A percentile compares a stretch with the other conserved stretches of the same genome.
Evolutionary conservation across 2,329 filamentous ascomycete genomes (phyloP).

Genomic region (Alternaria conjuncta): DNA sequence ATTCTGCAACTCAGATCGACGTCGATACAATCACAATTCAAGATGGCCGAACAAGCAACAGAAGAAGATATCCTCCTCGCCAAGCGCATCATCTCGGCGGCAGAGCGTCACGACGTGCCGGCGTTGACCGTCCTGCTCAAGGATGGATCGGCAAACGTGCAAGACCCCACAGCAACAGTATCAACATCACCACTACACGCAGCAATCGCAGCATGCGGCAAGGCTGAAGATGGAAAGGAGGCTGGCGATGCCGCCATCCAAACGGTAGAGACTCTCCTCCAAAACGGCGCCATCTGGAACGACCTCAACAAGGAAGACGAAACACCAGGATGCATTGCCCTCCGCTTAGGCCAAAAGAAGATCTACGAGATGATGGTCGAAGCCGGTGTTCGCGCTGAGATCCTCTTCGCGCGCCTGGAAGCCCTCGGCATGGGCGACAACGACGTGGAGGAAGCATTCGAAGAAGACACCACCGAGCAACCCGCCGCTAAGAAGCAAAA

Average conservation of each 20-base stretch:
- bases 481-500: slow-evolving; percentile 46
- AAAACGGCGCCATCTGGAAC: slow-evolving; percentile 50
- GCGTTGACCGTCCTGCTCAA: slow-evolving; percentile 45
- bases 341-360: slow-evolving; percentile 40
- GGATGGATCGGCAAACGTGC: slow-evolving; percentile 46
- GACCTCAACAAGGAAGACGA: slow-evolving; percentile 48
- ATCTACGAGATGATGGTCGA: slow-evolving; percentile 48
- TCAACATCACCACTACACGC: slow-evolving; percentile 47
- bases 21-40: slow-evolving; percentile 12
- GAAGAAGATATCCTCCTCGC: slow-evolving; percentile 47
- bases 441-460: slow-evolving; percentile 27
- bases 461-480: slow-evolving; percentile 31
- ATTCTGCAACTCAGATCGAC: slow-evolving; percentile 3
- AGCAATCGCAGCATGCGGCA: slow-evolving; percentile 42
- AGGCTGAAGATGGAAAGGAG: slow-evolving; percentile 38
- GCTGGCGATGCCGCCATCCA: slow-evolving; percentile 35
- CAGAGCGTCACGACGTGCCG: slow-evolving; percentile 43
- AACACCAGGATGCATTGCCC: slow-evolving; percentile 48
- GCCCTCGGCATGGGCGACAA: slow-evolving; percentile 38
- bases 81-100: slow-evolving; percentile 46
- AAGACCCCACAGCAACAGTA: slow-evolving; percentile 43
- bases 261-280: slow-evolving; percentile 40
- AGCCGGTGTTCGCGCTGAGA: slow-evolving; percentile 45
- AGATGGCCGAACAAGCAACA: slow-evolving; percentile 42
- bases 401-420: slow-evolving; percentile 44